phyloP scores from a whole-genome alignment of 2,329 filamentous ascomycete genomes.

The Sclerotinia spermophila region DNA sequence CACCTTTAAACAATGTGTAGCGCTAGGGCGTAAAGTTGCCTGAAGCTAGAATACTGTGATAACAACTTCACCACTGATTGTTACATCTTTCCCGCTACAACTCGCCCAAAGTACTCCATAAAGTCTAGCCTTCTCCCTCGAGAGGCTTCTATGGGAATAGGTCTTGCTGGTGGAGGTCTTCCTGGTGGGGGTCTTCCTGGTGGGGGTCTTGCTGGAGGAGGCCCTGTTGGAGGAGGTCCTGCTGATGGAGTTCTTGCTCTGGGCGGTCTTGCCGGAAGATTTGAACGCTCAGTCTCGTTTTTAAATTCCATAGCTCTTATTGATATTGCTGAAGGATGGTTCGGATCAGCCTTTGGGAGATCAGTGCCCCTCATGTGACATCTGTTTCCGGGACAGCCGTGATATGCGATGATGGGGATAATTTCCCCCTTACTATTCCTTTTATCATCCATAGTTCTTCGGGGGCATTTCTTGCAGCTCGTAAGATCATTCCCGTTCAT shows the following conservation, averaged over 20 bases:
- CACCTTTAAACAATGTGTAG: background rate
- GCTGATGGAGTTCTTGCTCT: too few species aligned
- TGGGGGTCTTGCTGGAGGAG: too few species aligned
- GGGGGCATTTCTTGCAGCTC: background rate
- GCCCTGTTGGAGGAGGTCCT: background rate
- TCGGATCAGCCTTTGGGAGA: background rate
- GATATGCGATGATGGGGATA: background rate
- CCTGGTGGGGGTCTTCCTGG: background rate
- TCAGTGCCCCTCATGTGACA: background rate
- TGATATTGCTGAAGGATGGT: background rate
- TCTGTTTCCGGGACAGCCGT: background rate
- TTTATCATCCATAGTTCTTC: background rate
- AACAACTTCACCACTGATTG: background rate
- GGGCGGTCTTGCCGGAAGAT: background rate
- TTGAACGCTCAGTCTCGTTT: background rate
- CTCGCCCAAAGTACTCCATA: too few species aligned
- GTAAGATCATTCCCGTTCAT: background rate
- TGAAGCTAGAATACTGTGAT: background rate
- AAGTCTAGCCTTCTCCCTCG: background rate
- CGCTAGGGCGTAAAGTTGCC: too few species aligned
- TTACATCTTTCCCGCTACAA: background rate
- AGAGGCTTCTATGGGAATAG: background rate
- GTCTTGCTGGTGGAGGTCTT: background rate
- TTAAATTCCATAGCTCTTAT: background rate
- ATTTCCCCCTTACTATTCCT: background rate